Evolutionary conservation across 2,329 filamentous ascomycete genomes (phyloP), one percentile per base, ranked within the genome.

Genomic region (Microdochium paspali): DNA sequence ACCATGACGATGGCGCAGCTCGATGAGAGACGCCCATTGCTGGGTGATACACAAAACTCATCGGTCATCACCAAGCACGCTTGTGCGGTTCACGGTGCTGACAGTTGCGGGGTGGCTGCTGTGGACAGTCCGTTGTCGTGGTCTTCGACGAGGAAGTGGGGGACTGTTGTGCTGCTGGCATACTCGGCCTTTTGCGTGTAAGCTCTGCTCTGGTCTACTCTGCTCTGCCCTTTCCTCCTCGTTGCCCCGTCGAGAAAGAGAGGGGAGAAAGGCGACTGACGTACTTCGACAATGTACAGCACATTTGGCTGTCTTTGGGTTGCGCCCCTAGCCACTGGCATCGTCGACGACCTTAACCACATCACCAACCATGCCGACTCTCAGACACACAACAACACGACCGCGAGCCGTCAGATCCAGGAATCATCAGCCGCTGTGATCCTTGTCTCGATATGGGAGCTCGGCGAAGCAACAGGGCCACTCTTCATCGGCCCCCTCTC

Each of bases 281-380:
- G 15, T 30, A 15, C 26, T 30, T 30, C n/a, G n/a, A n/a, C n/a
- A n/a, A n/a, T 30, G 9, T 15, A 30, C 26, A 30, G 26, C 7
- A 30, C 26, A 7, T 30, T 30, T 15, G 26, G 26, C 26, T 30
- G 26, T 30, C 26, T 30, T 30, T 30, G 26, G 26, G 26, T 30
- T 7, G 26, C 26, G 15, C 26, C 26, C 7, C 26, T 30, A 9
- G 26, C 26, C 9, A 30, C 7, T 15, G 26, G 26, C 26, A 30
- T 30, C 15, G 26, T 30, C 26, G 26, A 30, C 9, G 26, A 30
- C 26, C 26, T 30, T 15, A 30, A 30, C 43, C n/a, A 25, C 24
- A 25, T 24, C 21, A 3, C 21, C 9, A 24, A 13, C 4, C 21
- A 25, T 5, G n/a, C 4, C 20, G 66, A 65, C 60, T 9, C 26